phyloP scores from a whole-genome alignment of 2,329 filamentous ascomycete genomes.

The Atkinsonella hypoxylon region DNA sequence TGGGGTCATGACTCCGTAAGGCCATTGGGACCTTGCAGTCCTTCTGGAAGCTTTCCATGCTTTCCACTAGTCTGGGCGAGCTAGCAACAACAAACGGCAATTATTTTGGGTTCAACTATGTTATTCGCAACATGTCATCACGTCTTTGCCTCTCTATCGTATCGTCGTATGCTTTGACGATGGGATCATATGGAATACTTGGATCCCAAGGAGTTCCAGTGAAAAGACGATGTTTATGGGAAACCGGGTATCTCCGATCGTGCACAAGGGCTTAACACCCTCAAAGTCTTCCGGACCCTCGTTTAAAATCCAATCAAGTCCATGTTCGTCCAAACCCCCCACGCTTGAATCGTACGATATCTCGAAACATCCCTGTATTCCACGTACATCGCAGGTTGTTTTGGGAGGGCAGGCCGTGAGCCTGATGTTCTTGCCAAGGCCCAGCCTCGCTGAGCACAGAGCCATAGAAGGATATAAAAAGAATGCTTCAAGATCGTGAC shows the following conservation, averaged over 20 bases:
- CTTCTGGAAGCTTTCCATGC: slow-evolving; percentile 6
- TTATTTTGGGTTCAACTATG: no score
- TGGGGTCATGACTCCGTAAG: no score
- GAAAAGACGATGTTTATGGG: slow-evolving; percentile 1
- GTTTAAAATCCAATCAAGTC: not conserved
- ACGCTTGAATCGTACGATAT: not conserved
- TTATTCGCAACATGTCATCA: no score
- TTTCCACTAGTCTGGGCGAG: not conserved
- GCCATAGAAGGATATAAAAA: no score
- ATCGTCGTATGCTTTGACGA: slow-evolving; percentile 2
- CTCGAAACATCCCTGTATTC: no score
- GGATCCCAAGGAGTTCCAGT: slow-evolving; percentile 2
- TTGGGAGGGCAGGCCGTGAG: no score
- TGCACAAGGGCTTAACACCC: not conserved
- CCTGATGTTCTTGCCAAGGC: no score
- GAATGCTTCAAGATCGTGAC: no score
- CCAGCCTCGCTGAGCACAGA: no score
- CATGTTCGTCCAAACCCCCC: not conserved
- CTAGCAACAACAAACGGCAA: no score
- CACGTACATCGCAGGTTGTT: no score
- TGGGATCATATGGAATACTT: not conserved
- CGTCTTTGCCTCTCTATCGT: not conserved
- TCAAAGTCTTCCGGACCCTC: not conserved
- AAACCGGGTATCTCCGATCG: not conserved
- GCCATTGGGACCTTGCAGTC: not conserved